Conservation (phyloP, 2,329 filamentous ascomycete species). For the Curvularia spicifera region DNA sequence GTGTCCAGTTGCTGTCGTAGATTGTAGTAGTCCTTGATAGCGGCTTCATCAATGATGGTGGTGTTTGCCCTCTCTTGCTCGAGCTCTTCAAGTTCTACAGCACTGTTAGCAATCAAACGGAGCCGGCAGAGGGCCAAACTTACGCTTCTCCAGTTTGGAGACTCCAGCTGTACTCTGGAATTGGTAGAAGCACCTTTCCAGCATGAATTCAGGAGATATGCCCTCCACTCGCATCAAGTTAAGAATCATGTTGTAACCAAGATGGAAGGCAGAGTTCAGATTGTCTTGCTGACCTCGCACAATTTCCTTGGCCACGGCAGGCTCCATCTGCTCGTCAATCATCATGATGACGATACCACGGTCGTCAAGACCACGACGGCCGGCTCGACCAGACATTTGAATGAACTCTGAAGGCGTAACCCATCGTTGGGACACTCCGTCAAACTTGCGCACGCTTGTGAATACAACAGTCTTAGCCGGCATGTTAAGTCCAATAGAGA, state of each 20-base stretch:
- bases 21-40: constrained; percentile 93
- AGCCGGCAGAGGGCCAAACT: constrained; percentile 11
- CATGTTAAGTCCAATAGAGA: constrained; percentile 99
- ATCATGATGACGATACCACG: constrained; percentile 99
- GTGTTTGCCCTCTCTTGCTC: constrained; percentile 76
- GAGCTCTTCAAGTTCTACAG: constrained; percentile 72
- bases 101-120: constrained; percentile 5
- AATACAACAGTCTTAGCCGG: constrained; percentile 99
- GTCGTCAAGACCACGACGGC: constrained; percentile 95
- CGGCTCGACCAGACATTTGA: constrained; percentile 97
- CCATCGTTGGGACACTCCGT: constrained; percentile 79
- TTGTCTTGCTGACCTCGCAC: constrained; percentile 97
- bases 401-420: constrained; percentile 96
- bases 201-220: constrained; percentile 98
- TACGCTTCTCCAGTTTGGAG: constrained; percentile 75
- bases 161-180: constrained; percentile 96
- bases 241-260: constrained; percentile 99
- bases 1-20: constrained; percentile 81
- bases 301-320: constrained; percentile 89
- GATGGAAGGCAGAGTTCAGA: constrained; percentile 95
- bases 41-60: constrained; percentile 82
- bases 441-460: constrained; percentile 93
- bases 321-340: constrained; percentile 96
- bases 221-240: constrained; percentile 97
- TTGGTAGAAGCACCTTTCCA: constrained; percentile 97